Base-by-base conservation (phyloP, 2,329 filamentous ascomycete species). In the Pseudogymnoascus sp. region DNA sequence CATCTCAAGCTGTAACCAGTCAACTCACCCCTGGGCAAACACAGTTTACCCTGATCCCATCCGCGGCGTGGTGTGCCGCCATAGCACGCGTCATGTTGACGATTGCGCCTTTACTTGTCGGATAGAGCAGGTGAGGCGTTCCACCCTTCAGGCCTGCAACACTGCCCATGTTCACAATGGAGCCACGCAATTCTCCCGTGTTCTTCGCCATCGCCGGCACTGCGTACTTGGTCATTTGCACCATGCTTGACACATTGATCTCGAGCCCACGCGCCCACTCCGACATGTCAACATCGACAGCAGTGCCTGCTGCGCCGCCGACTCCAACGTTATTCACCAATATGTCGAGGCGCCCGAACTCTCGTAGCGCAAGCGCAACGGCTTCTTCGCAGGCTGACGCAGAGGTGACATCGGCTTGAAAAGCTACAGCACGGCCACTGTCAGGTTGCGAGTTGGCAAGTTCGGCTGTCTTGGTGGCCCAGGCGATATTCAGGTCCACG, bases 241-340 rank as follows among this genome's bases (percentile, higher is more conserved):
- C 81, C 85, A 88, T 88, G 67, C 81, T 85, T 3, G 79, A 79
- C 4, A 89, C 83, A 69, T 89, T 89, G 56, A 87, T 75, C 59
- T 85, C 79, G 61, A 89, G 76, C 0, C 81, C 78, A 61, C 77
- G 78, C 0, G 80, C 76, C 83, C 84, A 89, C 11, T 78, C 75
- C 0, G 71, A 77, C 76, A 86, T 81, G 67, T 88, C 82, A 0
- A 87, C 82, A 0, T 85, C 81, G 2, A 84, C 77, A 0, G 85
- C 85, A 1, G 82, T 86, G 0, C 86, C 87, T 1, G 73, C 62
- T 0, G 84, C 79, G 0, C 86, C 86, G 2, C 78, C 78, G 19
- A 88, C 75, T 0, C 86, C 87, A 1, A 89, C 86, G 62, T 84
- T 85, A 68, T 89, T 89, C 50, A 88, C 76, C 1, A 89, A 73